Base-by-base conservation (phyloP, 2,329 filamentous ascomycete species). In the Beauveria medogensis region DNA sequence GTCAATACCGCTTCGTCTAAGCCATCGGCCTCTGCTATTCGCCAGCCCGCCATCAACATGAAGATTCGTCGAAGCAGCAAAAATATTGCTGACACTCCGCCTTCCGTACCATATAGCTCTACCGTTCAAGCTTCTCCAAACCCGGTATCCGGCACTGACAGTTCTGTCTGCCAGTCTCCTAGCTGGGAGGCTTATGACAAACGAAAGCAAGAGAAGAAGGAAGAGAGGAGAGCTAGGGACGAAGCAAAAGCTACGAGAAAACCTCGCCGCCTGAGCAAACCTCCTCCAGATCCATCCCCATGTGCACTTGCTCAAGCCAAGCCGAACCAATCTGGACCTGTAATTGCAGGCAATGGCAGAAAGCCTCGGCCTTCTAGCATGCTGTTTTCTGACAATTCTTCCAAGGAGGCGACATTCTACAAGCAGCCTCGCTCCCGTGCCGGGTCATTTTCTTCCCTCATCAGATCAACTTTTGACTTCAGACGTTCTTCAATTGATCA, bases 111-210 rank as follows among this genome's bases (percentile, higher is more conserved):
- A 41, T 63, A 63, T 28, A 60, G 41, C 51, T 50, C 61, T n/a
- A 60, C 53, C 6, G 52, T 53, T 7, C 52, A 53, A n/a, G 57
- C 56, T 55, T 46, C 52, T 37, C 43, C 56, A 16, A 46, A 52
- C 2, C 54, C 61, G 18, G 28, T 41, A 3, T 60, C 56, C 18
- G 22, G 18, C 10, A 69, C 69, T 22, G 68, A 66, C 30, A 66
- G 65, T 6, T 72, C 73, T 0, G 82, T 85, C 59, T 87, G 84
- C 63, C 81, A 84, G 60, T 86, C 84, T 1, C 84, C 84, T 2
- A 84, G 79, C 60, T 86, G 84, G 84, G 82, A 85, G 64, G 78
- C 81, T 24, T 82, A 82, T 65, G 76, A 77, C 3, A 77, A 78
- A 22, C 79, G 75, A 64, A 83, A 80, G 65, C 80, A 78, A 67